Conservation (phyloP, 176 grass and related monocot genomes). For the Pontederia crassipes region DNA sequence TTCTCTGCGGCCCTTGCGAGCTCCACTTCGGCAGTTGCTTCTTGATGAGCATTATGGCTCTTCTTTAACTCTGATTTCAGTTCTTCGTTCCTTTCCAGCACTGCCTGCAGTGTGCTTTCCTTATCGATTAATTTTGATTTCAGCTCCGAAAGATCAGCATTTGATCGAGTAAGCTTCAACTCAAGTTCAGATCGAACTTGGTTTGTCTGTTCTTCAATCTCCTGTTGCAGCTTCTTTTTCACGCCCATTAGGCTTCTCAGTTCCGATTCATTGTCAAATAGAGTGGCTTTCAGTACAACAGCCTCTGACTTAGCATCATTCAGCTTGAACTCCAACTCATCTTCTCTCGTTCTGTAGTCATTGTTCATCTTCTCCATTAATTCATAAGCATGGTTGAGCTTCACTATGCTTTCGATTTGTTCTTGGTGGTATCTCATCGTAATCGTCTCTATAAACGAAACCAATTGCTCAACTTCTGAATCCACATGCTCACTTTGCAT, state of each 20-base stretch:
- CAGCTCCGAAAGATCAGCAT: slow-evolving; percentile 14
- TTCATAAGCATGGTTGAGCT: slow-evolving; percentile 49
- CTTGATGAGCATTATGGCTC: slow-evolving; percentile 27
- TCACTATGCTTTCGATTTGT: slow-evolving; percentile 62
- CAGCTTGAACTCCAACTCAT: slow-evolving; percentile 32
- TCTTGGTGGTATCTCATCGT: slow-evolving; percentile 43
- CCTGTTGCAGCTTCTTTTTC: slow-evolving; percentile 37
- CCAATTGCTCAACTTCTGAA: slow-evolving; percentile 32
- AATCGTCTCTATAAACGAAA: slow-evolving; percentile 35
- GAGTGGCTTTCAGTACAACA: slow-evolving; percentile 68
- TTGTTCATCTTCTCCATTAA: slow-evolving; percentile 52
- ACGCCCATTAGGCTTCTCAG: slow-evolving; percentile 30
- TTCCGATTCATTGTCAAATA: slow-evolving; percentile 77
- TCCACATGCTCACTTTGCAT: slow-evolving; percentile 25
- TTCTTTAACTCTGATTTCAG: slow-evolving; percentile 17
- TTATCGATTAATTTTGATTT: slow-evolving; percentile 36
- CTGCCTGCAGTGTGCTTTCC: slow-evolving; percentile 24
- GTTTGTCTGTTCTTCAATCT: slow-evolving; percentile 10
- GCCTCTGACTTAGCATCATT: slow-evolving; percentile 46
- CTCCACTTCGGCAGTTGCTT: slow-evolving; percentile 23
- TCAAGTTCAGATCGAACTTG: too few relatives aligned
- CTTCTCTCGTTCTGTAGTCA: slow-evolving; percentile 48
- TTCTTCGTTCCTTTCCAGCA: slow-evolving; percentile 23
- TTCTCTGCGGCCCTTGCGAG: slow-evolving; percentile 14
- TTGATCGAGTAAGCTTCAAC: background rate